phyloP scores from a whole-genome alignment of 768 basidiomycete species.

The Phaeotremella skinneri region DNA sequence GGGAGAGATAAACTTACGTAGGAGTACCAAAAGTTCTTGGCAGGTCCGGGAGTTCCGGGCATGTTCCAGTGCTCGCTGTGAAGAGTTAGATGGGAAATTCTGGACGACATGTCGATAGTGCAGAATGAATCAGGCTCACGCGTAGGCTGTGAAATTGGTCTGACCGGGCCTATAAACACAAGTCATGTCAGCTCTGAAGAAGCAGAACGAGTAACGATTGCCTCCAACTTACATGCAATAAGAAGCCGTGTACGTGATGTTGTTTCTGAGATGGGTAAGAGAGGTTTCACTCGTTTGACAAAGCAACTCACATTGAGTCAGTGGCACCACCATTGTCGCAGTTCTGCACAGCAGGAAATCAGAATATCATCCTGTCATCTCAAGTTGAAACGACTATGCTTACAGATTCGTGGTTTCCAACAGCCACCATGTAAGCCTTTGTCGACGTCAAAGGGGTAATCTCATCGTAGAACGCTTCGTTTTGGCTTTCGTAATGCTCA shows the following conservation, averaged over 20 bases:
- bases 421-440: constrained; percentile 41
- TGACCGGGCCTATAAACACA: constrained; percentile 11
- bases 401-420: constrained; percentile 45
- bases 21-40: constrained; percentile 11
- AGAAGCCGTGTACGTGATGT: constrained; percentile 11
- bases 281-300: neutral
- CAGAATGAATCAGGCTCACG: no score
- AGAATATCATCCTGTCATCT: neutral
- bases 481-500: constrained; percentile 18
- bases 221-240: constrained; percentile 9
- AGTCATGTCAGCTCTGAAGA: no score
- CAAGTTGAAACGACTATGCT: neutral
- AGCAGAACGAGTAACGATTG: neutral
- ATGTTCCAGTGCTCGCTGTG: constrained; percentile 11
- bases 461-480: constrained; percentile 25
- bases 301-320: neutral
- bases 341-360: constrained; percentile 2
- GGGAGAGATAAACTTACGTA: constrained; percentile 9
- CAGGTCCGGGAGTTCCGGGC: constrained; percentile 4
- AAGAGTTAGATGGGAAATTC: neutral
- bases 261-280: constrained; percentile 1
- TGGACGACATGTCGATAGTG: neutral
- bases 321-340: constrained; percentile 17
- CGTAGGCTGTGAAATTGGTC: constrained; percentile 18
- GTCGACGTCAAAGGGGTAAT: constrained; percentile 23